Evolutionary conservation across 2,329 filamentous ascomycete species (phyloP), one percentile per base, ranked within the genome.

Genomic region (Chaetomium sp.): DNA sequence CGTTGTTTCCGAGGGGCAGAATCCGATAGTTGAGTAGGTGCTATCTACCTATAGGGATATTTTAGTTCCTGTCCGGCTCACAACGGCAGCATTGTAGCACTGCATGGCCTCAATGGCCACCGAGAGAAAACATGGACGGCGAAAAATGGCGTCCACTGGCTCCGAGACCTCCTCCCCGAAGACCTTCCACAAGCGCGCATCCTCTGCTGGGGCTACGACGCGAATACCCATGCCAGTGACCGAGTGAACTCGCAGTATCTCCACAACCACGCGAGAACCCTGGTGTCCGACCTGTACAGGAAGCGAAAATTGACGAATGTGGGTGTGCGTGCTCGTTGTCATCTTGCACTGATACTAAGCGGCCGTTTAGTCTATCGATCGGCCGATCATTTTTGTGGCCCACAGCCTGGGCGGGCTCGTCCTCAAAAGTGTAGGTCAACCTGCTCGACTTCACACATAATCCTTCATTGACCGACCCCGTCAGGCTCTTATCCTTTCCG

Each of bases 131-230:
- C 85, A 42, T 89, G 86, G 79, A 79, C 74, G 2, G 70, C 76
- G 14, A 71, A 70, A 27, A 77, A 80, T 56, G 76, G 76, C 43
- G 74, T 80, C 38, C 88, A 85, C 69, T 89, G 86, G 86, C 86
- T 86, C 0, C 71, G 75, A 8, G 81, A 88, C 58, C 75, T 89
- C 9, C 75, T 89, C 1, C 86, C 86, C 0, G 67, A 71, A 4
- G 76, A 74, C 50, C 72, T 74, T 7, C 74, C 74, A 5, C 77
- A 77, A 19, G 84, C 83, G 49, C 81, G 87, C 51, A 74, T 89
- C 33, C 70, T 89, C 53, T 83, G 85, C 1, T 89, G 88, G 65
- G 86, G 86, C 35, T 89, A 89, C 66, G 87, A 89, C 67, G 85
- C 86, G n/a, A 84, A 87, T 56, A 76, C 80, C 38, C 78, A 76